phyloP scores from a whole-genome alignment of 2,329 filamentous ascomycete genomes.

The Cladosporium sp. region DNA sequence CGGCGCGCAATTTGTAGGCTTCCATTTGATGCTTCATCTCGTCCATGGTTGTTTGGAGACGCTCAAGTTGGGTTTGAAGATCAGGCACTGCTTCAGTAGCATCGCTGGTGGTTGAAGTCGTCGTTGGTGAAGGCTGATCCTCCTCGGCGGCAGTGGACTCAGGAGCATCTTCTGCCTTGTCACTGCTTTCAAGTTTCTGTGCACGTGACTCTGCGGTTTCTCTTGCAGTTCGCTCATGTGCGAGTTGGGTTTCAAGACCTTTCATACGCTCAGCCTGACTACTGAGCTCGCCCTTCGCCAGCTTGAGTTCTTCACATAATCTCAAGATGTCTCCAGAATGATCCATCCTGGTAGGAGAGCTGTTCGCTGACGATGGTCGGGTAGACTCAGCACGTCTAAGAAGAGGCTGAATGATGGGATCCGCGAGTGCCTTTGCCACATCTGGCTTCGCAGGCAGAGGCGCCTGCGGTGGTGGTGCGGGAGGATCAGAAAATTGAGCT shows the following conservation, averaged over 20 bases:
- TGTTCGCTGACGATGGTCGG: slow-evolving; percentile 53
- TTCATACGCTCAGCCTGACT: slow-evolving; percentile 74
- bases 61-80: slow-evolving; percentile 69
- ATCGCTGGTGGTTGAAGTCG: slow-evolving; percentile 18
- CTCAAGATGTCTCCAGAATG: slow-evolving; percentile 71
- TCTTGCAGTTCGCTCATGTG: slow-evolving; percentile 74
- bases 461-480: slow-evolving; percentile 88
- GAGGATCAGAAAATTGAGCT: slow-evolving; percentile 84
- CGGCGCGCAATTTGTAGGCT: slow-evolving; percentile 69
- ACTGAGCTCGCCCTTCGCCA: slow-evolving; percentile 82
- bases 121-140: background rate
- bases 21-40: slow-evolving; percentile 78
- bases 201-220: slow-evolving; percentile 81
- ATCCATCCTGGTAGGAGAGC: slow-evolving; percentile 58
- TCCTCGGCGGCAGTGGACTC: slow-evolving; percentile 27
- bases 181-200: slow-evolving; percentile 63
- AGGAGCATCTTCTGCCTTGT: slow-evolving; percentile 37
- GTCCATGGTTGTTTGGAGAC: slow-evolving; percentile 74
- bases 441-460: slow-evolving; percentile 92
- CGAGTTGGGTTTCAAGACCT: slow-evolving; percentile 74
- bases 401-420: slow-evolving; percentile 51
- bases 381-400: slow-evolving; percentile 75
- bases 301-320: slow-evolving; percentile 78
- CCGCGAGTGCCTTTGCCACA: slow-evolving; percentile 47
- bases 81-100: slow-evolving; percentile 33